Base-by-base conservation (phyloP, 2,329 filamentous ascomycete genomes). In the Xylaria sp. region DNA sequence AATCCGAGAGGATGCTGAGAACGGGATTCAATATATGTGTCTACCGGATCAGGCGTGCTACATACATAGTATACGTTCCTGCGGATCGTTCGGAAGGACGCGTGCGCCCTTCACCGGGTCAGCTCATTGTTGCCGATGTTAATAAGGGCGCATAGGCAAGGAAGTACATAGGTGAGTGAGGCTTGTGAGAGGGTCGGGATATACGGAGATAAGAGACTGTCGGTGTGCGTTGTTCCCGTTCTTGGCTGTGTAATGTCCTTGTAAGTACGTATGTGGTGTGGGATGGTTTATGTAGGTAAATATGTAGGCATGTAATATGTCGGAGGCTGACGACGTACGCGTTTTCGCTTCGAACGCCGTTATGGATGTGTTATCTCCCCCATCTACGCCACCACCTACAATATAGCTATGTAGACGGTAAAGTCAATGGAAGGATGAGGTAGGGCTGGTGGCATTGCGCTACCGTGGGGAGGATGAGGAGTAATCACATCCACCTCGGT, bases 131-230 rank as follows among this genome's bases (percentile, higher is more conserved):
- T 36, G 39, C 39, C 17, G 39, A 42, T 14, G 39, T 17, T 42
- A 36, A 36, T n/a, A n/a, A n/a, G n/a, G n/a, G n/a, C 8, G n/a
- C n/a, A 4, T 47, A 47, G 21, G 19, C 4, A 4, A 19, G 48
- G 21, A 27, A 30, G 3, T 51, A 51, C 42, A 3, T 14, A n/a
- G 14, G 14, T 47, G 5, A 12, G 48, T 30, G 24, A 30, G 48
- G 48, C 48, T 51, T 51, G 21, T 30, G 48, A 30, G 48, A 30
- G 21, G 48, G 19, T 51, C 9, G 48, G 48, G 21, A 51, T 24
- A 51, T 51, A 51, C 48, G 48, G 48, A 51, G 42, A 47, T 47
- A 47, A 17, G 17, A 19, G 42, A 47, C 19, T 51, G 48, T 51
- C 48, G 48, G 48, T 51, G 19, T 51, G 24, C 11, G 47, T 30